Evolutionary conservation across 73 alveolate genomes (phyloP).

Genomic region (Tetrahymena malaccensis): DNA sequence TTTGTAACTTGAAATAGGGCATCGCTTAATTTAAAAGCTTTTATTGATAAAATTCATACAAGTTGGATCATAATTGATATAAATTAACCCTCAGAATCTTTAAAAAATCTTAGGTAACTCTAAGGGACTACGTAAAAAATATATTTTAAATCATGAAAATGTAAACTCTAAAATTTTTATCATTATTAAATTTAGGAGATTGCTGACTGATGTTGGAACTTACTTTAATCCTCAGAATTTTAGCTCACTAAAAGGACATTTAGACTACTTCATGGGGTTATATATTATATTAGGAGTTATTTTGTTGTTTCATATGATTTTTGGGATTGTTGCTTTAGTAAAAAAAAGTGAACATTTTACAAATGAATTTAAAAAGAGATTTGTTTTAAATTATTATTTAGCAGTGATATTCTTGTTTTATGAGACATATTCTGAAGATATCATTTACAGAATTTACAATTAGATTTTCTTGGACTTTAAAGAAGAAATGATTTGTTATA

Average conservation of each 20-base stretch:
- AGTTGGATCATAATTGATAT: not conserved
- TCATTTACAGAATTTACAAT: not conserved
- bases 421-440: not conserved
- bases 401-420: not conserved
- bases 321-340: not conserved
- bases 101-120: not conserved
- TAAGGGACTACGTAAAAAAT: not conserved
- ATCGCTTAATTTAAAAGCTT: not conserved
- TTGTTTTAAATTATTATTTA: not conserved
- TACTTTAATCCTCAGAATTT: not conserved
- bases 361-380: not conserved
- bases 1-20: not conserved
- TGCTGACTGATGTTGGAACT: not conserved
- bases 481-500: not conserved
- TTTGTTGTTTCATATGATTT: not conserved
- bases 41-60: not conserved
- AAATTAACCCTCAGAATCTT: not conserved
- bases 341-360: not conserved
- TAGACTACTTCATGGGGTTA: not conserved
- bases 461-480: not conserved
- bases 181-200: not conserved
- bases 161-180: too few species aligned
- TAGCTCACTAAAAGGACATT: not conserved
- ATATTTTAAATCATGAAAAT: too few species aligned
- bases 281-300: not conserved